Evolutionary conservation across 2,329 filamentous ascomycete genomes (phyloP).

Genomic region (Fusarium udum): DNA sequence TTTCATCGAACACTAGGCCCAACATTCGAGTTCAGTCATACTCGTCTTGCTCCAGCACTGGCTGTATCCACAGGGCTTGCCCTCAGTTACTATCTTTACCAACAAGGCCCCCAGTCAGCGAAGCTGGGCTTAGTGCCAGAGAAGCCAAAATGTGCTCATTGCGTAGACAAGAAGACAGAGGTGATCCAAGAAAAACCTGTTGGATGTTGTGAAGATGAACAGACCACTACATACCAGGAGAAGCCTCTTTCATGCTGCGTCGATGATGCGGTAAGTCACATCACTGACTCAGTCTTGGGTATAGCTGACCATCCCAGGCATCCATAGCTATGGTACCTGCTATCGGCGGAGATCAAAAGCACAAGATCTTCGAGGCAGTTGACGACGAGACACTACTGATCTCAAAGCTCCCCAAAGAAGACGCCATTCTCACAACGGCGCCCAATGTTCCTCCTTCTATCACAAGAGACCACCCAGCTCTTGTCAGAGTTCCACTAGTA

Average conservation of each 20-base stretch:
- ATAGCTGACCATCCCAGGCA: neutral
- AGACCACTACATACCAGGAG: neutral
- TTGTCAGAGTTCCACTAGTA: neutral
- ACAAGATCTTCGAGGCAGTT: neutral
- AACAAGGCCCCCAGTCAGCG: neutral
- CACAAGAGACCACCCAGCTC: neutral
- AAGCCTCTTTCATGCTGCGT: neutral
- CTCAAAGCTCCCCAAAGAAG: neutral
- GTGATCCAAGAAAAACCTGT: neutral
- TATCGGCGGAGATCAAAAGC: neutral
- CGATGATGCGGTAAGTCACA: neutral
- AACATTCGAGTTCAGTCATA: too few species aligned
- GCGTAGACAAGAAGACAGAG: neutral
- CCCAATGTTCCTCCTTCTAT: neutral
- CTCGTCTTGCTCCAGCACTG: neutral
- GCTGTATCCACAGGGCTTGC: neutral
- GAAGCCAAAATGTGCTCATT: neutral
- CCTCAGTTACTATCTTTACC: neutral
- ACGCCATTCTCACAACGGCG: neutral
- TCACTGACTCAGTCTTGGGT: too few species aligned
- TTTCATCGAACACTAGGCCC: neutral
- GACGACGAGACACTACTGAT: neutral
- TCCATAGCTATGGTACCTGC: neutral
- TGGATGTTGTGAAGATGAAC: neutral
- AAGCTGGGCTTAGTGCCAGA: neutral